Base-by-base conservation (phyloP, 2,329 filamentous ascomycete species). In the Aureobasidium sp. region DNA sequence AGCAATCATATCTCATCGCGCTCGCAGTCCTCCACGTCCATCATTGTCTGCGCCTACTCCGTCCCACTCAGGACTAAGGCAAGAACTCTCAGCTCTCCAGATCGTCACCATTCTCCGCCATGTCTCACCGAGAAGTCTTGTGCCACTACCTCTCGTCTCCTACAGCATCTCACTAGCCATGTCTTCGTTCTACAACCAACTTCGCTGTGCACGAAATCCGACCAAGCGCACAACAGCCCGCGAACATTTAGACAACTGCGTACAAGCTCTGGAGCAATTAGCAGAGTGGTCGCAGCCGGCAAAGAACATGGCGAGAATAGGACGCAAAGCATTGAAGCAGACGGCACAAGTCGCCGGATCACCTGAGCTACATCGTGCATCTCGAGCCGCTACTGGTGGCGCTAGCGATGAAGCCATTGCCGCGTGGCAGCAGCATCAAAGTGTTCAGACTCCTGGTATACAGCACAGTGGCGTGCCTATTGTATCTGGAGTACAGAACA, bases 111-210 rank as follows among this genome's bases (percentile, higher is more conserved):
- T 75, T 19, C 71, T 78, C 22, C 71, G 71, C 11, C 68, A 70
- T 25, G 71, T 76, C 60, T 68, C 71, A 16, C 67, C 71, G 5
- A 64, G 71, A 27, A 61, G 69, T 11, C 66, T 81, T 1, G 71
- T 77, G 21, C 76, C 77, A 1, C 64, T 80, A 3, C 78, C 79
- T 1, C 69, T 80, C 4, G 70, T 80, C 12, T 77, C 78, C 3
- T 81, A 80, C 58, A 74, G 77, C 3, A 69, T 80, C 16, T 73
- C 76, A 1, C 67, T 81, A 5, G 76, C 77, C 3, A 70, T 80
- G 56, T 75, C 75, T 2, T 77, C 80, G 1, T 75, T 77, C 2
- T 81, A 81, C 59, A 75, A 78, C 14, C 75, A 79, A 53, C 73
- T 79, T 39, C 76, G 79, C 21, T 74, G 40, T 16, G 51, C 44